Evolutionary conservation across 1,139 yeast genomes (phyloP), one percentile per base, ranked within the genome.

Genomic region (Suhomyces terraborum): DNA sequence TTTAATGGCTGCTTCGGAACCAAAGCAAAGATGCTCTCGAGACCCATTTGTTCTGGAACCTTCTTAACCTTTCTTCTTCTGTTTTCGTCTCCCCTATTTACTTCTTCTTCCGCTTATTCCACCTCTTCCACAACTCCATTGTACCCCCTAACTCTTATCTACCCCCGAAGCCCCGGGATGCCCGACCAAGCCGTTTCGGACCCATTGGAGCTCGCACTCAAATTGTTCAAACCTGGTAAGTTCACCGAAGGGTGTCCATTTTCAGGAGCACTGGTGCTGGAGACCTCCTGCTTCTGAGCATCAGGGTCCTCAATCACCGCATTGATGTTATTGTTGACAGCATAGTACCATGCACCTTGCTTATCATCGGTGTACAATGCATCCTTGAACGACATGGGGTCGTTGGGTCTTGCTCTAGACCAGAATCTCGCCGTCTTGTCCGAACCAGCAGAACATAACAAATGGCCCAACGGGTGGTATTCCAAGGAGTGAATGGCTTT

Each of bases 361-460:
- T 84, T 84, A 38, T 82, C 84, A 56, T 81, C 80, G 10, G 86
- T 81, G 61, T 84, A 84, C 46, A 88, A 82, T 16, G 89, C 84
- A 61, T 91, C 97, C 50, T 82, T 80, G 65, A 82, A 88, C 3
- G 91, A 86, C 59, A 77, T 78, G 0, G 88, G 85, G 64, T 93
- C 98, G 52, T 84, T 85, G 1, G 97, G 98, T 58, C 96, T 74
- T 1, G 95, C 86, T 40, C 98, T 74, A 25, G 93, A 82, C 98
- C 98, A 93, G 65, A 93, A 88, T 47, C 97, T 69, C n/a, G 95
- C 88, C 9, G 94, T 82, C 58, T 94, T 79, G 63, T 93, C 98
- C 45, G 94, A 89, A 20, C 97, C 93, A 0, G 97, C 98, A 12
- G 96, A 82, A 46, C 95, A 84, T 35, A 93, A 71, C 41, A 91